Conservation (phyloP, 164 flowering plant species). For the Platanus orientalis region DNA sequence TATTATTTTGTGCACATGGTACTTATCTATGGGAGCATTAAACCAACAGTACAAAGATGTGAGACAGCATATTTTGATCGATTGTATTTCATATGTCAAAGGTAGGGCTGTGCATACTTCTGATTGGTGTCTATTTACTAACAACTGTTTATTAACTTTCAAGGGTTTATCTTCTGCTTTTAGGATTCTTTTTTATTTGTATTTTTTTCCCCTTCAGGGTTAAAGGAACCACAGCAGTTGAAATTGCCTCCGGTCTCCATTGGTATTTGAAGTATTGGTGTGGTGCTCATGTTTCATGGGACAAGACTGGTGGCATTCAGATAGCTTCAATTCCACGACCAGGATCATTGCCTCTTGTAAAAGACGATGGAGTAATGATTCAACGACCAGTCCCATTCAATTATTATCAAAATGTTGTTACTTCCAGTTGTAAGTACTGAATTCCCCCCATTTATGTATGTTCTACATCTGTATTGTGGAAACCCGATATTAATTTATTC, state of each 20-base stretch:
- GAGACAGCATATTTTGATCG: too few species aligned
- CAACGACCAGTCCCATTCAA: slow-evolving; percentile 91
- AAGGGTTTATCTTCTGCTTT: background rate
- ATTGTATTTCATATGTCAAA: too few species aligned
- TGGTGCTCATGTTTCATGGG: slow-evolving; percentile 96
- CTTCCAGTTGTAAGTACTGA: slow-evolving; percentile 80
- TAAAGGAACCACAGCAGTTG: slow-evolving; percentile 81
- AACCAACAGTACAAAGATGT: background rate
- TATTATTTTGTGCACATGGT: background rate
- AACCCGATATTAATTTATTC: too few species aligned
- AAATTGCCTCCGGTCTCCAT: slow-evolving; percentile 81
- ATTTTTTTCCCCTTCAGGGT: slow-evolving; percentile 41
- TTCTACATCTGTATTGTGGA: too few species aligned
- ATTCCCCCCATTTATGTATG: background rate
- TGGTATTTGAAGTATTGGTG: slow-evolving; percentile 93
- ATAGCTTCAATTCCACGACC: slow-evolving; percentile 68
- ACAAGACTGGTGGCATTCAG: slow-evolving; percentile 92
- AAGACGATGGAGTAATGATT: slow-evolving; percentile 53
- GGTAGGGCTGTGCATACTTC: background rate
- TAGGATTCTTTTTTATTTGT: background rate
- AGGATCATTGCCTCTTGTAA: slow-evolving; percentile 67
- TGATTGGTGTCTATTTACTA: background rate
- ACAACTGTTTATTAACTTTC: slow-evolving; percentile 1
- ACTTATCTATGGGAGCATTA: background rate
- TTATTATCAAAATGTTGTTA: slow-evolving; percentile 95